A percentile compares a stretch with the other conserved stretches of the same genome.
These are phyloP conservation scores for Trametes sanguinea DNA, from an alignment of 768 basidiomycete genomes.

Conservation along the genomic window DNA sequence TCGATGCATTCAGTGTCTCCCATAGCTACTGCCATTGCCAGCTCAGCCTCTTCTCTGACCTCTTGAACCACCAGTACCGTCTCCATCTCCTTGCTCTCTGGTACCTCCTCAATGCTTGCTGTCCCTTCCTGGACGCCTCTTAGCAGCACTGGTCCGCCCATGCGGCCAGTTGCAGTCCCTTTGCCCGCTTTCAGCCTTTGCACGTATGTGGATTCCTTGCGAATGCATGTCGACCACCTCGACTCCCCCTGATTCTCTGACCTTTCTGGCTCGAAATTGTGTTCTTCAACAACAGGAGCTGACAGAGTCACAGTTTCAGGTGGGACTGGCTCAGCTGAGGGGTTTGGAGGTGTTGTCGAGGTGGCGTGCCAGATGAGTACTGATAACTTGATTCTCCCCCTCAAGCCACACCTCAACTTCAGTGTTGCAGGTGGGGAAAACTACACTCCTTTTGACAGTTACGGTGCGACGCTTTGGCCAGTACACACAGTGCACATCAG, in stretches of 20 bases:
- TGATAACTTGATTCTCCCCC: slow-evolving; percentile 7
- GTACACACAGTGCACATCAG: slow-evolving; percentile 28
- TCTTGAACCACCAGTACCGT: not conserved
- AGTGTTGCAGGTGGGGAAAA: not conserved
- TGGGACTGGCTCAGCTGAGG: too few relatives aligned
- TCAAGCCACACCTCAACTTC: slow-evolving; percentile 18
- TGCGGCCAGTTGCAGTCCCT: not conserved
- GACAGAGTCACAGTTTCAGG: too few relatives aligned
- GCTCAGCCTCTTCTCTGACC: not conserved
- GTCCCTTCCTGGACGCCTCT: slow-evolving; percentile 8
- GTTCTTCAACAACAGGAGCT: not conserved
- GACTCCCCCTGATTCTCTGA: not conserved
- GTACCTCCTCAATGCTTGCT: slow-evolving; percentile 1
- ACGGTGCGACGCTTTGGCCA: slow-evolving; percentile 34
- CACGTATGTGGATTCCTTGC: slow-evolving; percentile 7
- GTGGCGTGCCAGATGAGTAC: not conserved
- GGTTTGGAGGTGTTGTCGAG: too few relatives aligned
- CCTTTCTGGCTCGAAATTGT: not conserved
- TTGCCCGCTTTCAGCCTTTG: slow-evolving; percentile 4
- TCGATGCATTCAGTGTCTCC: slow-evolving; percentile 8
- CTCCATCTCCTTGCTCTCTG: too few relatives aligned
- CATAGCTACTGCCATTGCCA: not conserved
- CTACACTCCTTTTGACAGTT: slow-evolving; percentile 33
- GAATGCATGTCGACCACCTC: not conserved
- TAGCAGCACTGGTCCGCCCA: slow-evolving; percentile 1